These are phyloP conservation scores for Globisporangium radiosum DNA, from an alignment of 352 stramenopile genomes.

Conservation along the genomic window DNA sequence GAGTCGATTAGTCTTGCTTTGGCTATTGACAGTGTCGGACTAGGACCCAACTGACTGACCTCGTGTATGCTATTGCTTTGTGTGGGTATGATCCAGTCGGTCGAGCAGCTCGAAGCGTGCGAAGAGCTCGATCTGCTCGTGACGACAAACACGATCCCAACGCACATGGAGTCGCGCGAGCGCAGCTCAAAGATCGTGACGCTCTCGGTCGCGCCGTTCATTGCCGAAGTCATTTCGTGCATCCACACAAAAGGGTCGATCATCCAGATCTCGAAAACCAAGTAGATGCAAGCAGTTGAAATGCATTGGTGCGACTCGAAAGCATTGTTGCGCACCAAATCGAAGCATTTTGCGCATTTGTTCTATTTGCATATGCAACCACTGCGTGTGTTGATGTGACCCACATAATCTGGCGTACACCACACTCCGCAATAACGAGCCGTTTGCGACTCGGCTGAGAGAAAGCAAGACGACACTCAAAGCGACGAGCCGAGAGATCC, in stretches of 20 bases:
- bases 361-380: too few relatives aligned
- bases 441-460: too few relatives aligned
- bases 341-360: too few relatives aligned
- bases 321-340: neutral
- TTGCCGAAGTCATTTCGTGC: slow-evolving; percentile 85
- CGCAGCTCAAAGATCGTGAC: slow-evolving; percentile 72
- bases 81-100: slow-evolving; percentile 25
- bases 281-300: slow-evolving; percentile 23
- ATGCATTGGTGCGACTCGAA: neutral
- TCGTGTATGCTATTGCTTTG: neutral
- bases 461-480: too few relatives aligned
- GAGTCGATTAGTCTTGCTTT: too few relatives aligned
- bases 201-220: slow-evolving; percentile 81
- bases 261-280: slow-evolving; percentile 75
- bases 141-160: slow-evolving; percentile 82
- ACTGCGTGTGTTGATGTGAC: too few relatives aligned
- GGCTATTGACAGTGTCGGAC: too few relatives aligned
- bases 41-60: neutral
- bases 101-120: slow-evolving; percentile 53
- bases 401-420: too few relatives aligned
- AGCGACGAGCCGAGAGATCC: too few relatives aligned
- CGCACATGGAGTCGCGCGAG: slow-evolving; percentile 23
- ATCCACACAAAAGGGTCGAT: slow-evolving; percentile 86
- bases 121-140: slow-evolving; percentile 77
- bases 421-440: too few relatives aligned